Percentiles rank a stretch among this genome's conserved stretches.
These are phyloP conservation scores for Phylloporus sp. DNA, from an alignment of 768 basidiomycete species.

Conservation along the genomic window DNA sequence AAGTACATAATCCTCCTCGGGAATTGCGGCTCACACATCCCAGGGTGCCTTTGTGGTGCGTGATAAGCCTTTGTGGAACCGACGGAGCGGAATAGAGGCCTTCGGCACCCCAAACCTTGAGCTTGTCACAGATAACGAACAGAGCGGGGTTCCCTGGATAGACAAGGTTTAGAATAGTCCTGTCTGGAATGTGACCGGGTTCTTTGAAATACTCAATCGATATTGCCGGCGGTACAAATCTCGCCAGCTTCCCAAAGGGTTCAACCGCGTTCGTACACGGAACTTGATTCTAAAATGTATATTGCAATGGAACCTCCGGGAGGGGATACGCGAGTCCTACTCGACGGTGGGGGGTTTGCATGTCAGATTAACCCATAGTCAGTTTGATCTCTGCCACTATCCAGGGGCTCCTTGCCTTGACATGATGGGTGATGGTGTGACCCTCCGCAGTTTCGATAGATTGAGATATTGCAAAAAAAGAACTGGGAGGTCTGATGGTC, in stretches of 20 bases:
- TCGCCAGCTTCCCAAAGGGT: background rate
- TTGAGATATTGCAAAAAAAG: background rate
- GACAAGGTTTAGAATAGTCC: background rate
- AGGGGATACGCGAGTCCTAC: background rate
- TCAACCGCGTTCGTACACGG: background rate
- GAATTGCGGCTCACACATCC: background rate
- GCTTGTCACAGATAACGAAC: background rate
- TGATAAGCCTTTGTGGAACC: background rate
- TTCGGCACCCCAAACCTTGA: background rate
- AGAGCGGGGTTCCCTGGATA: background rate
- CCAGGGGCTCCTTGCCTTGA: background rate
- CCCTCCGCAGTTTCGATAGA: background rate
- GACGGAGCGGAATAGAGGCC: background rate
- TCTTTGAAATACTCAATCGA: background rate
- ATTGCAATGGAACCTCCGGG: background rate
- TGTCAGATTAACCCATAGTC: background rate
- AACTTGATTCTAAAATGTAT: background rate
- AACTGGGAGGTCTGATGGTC: background rate
- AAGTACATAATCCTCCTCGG: background rate
- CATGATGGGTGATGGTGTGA: background rate
- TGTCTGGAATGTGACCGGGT: background rate
- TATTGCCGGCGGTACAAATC: background rate
- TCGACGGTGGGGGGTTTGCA: background rate
- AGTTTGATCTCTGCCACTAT: background rate
- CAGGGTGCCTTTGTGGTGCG: background rate